phyloP scores from a whole-genome alignment of 805 yeast genomes.

The Hemisphaericaspora nanyangensis region DNA sequence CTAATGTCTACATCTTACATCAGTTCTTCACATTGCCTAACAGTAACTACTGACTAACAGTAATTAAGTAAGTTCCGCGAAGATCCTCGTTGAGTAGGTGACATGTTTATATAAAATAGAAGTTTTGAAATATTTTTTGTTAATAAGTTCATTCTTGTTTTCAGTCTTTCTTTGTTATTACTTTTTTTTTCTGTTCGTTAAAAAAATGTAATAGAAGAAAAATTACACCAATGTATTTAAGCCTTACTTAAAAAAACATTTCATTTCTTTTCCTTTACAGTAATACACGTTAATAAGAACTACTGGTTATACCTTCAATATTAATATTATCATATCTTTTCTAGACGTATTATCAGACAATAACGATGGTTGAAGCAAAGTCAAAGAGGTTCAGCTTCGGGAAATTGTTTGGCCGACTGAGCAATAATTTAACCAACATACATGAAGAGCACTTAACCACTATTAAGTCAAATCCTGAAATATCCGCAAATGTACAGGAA shows the following conservation, averaged over 20 bases:
- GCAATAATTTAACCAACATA: constrained; percentile 1
- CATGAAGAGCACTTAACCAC: not conserved
- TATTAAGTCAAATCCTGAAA: not conserved
- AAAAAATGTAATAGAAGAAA: too few species aligned
- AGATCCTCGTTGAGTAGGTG: too few species aligned
- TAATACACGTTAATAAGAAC: not conserved
- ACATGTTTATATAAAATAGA: too few species aligned
- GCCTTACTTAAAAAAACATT: too few species aligned
- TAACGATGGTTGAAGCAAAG: constrained; percentile 7
- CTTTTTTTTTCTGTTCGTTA: not conserved
- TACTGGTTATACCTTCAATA: not conserved
- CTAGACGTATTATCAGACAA: not conserved
- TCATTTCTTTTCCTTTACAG: too few species aligned
- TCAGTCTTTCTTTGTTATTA: not conserved
- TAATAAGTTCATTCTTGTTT: not conserved
- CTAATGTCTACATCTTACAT: too few species aligned
- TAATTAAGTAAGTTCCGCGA: too few species aligned
- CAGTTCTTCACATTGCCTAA: not conserved
- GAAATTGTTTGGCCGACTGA: constrained; percentile 8
- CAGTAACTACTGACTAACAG: not conserved
- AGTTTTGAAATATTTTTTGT: not conserved
- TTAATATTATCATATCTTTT: not conserved
- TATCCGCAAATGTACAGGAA: too few species aligned
- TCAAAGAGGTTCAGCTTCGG: constrained; percentile 7
- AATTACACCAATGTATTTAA: not conserved